Evolutionary conservation across 2,329 filamentous ascomycete genomes (phyloP).

Genomic region (Pseudogymnoascus sp.): DNA sequence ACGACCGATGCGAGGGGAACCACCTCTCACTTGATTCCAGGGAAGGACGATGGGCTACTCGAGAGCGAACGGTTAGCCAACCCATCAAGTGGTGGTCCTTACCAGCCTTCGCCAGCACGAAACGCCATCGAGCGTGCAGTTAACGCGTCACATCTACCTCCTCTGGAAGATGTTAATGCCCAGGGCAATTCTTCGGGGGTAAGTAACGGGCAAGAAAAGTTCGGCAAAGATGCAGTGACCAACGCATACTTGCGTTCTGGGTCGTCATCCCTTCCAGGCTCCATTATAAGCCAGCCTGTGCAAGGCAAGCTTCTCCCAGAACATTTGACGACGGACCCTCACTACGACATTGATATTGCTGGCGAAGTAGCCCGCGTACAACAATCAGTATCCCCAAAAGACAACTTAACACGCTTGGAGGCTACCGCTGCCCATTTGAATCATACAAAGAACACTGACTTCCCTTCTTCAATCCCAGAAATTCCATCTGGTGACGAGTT

Average conservation of each 20-base stretch:
- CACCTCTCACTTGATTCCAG: neutral
- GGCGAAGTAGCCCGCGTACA: conserved; percentile 58
- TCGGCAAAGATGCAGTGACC: neutral
- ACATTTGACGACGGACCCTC: conserved; percentile 50
- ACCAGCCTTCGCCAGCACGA: neutral
- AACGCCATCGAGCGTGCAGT: neutral
- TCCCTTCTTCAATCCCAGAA: conserved; percentile 47
- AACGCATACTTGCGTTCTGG: neutral
- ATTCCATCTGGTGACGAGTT: conserved; percentile 47
- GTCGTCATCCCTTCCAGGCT: neutral
- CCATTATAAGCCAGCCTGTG: neutral
- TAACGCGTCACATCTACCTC: neutral
- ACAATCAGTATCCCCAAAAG: conserved; percentile 42
- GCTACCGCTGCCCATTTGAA: conserved; percentile 61
- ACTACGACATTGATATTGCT: conserved; percentile 57
- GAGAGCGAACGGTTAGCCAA: neutral
- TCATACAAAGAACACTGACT: conserved; percentile 46
- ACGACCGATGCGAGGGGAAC: neutral
- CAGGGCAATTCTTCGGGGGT: neutral
- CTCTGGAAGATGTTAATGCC: neutral
- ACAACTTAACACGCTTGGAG: conserved; percentile 46
- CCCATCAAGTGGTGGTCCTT: neutral
- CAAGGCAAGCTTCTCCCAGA: conserved; percentile 36
- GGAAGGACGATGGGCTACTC: neutral
- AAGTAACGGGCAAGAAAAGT: neutral